Evolutionary conservation across 192 early-diverging fungal species (phyloP).

Genomic region (Entrophospora sp.): DNA sequence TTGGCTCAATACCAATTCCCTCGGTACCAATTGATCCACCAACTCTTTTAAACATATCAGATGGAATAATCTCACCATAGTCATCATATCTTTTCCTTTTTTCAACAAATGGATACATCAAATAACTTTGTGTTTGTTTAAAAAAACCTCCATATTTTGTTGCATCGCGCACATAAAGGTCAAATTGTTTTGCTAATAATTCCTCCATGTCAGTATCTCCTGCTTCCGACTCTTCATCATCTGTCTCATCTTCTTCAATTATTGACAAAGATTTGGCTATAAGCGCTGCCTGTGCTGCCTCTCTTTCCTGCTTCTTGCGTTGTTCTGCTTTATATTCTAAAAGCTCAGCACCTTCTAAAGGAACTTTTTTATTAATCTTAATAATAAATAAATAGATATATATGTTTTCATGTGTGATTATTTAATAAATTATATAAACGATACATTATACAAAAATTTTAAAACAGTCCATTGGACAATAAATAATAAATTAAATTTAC

Average conservation of each 20-base stretch:
- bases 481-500: too few relatives aligned
- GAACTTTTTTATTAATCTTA: too few relatives aligned
- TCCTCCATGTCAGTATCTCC: constrained; percentile 47
- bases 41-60: constrained; percentile 44
- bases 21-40: too few relatives aligned
- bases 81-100: constrained; percentile 79
- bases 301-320: constrained; percentile 53
- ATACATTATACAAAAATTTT: too few relatives aligned
- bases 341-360: too few relatives aligned
- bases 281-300: too few relatives aligned
- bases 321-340: constrained; percentile 54
- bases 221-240: constrained; percentile 38
- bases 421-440: too few relatives aligned
- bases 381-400: too few relatives aligned
- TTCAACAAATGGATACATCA: constrained; percentile 82
- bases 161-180: constrained; percentile 77
- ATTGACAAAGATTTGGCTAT: too few relatives aligned
- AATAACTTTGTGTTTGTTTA: constrained; percentile 69
- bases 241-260: constrained; percentile 69
- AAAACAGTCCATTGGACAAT: too few relatives aligned
- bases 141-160: constrained; percentile 61
- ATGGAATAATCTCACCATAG: constrained; percentile 77
- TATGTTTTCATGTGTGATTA: too few relatives aligned
- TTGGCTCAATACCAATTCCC: constrained; percentile 18
- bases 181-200: constrained; percentile 44